Evolutionary conservation across 805 yeast genomes (phyloP), one percentile per base, ranked within the genome.

Genomic region (Metschnikowia reukaufii): DNA sequence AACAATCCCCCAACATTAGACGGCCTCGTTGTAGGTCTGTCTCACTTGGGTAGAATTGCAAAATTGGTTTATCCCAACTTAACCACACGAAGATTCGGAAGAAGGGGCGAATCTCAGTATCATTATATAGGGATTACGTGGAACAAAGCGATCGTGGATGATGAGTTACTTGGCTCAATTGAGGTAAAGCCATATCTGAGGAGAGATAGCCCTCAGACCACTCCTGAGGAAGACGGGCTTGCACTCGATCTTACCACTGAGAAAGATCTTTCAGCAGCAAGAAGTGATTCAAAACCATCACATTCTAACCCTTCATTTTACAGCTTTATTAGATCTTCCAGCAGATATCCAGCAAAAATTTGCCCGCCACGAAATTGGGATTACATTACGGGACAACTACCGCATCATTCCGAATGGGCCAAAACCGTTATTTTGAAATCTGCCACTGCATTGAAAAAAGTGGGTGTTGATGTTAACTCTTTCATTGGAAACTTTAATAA

Each of bases 51-150:
- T 3, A 72, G 69, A 49, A 55, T 72, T 33, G 67, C 70, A 45
- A 72, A 70, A 49, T 48, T 68, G 36, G 71, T 71, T 5, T 69
- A 64, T 48, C 76, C 76, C 2, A 54, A 66, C 44, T 49, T 72
- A 37, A 44, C 63, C 17, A 65, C 69, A 38, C 71, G 71, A 47
- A 52, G 76, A 37, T 60, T 72, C 42, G 76, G 76, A 6, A 59
- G 66, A 40, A 51, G 76, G 38, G 76, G 76, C 19, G 72, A 68
- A 42, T 69, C 75, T 5, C 71, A 70, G 52, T 72, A 70, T 49
- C 67, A 72, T 47, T 72, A 69, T 50, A 55, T 71, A 41, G 74
- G 74, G 1, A 70, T 72, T 1, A 52, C 63, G 4, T 70, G 75
- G 74, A 70, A 69, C 48, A 60, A 60, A 10, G 62, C 62, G 37